phyloP scores from a whole-genome alignment of 495 filamentous ascomycete genomes.

The Hyphodiscus hymeniophilus region DNA sequence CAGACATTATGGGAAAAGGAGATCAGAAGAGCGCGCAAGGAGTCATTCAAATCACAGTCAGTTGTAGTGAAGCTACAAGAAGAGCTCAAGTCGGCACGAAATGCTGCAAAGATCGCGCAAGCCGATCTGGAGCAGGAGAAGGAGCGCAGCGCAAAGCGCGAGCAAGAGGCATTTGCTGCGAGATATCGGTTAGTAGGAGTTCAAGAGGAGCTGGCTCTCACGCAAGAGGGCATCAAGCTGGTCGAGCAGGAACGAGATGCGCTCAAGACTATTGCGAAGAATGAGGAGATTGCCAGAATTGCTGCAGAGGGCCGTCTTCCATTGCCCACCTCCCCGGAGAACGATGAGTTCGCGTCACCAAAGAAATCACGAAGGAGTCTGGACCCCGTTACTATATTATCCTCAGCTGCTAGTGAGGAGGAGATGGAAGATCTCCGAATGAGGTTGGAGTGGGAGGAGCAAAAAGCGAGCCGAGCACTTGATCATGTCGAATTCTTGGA shows the following conservation, averaged over 20 bases:
- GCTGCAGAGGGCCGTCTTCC: constrained; percentile 55
- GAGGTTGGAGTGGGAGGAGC: constrained; percentile 58
- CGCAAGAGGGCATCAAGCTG: constrained; percentile 52
- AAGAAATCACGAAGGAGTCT: constrained; percentile 30
- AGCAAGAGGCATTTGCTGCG: constrained; percentile 71
- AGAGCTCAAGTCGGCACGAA: constrained; percentile 63
- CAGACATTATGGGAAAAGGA: constrained; percentile 77
- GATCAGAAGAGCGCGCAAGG: constrained; percentile 70
- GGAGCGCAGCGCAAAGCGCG: constrained; percentile 40
- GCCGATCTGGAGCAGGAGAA: constrained; percentile 35
- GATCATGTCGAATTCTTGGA: constrained; percentile 75
- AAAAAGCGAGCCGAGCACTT: constrained; percentile 55
- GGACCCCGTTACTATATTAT: constrained; percentile 29
- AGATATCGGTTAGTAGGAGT: constrained; percentile 64
- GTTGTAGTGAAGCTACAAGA: constrained; percentile 71
- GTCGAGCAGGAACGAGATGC: constrained; percentile 65
- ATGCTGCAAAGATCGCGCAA: constrained; percentile 37
- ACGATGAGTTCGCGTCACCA: constrained; percentile 40
- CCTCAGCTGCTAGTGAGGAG: constrained; percentile 36
- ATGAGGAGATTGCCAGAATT: constrained; percentile 51
- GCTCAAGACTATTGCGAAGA: constrained; percentile 50
- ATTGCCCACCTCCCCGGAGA: constrained; percentile 37
- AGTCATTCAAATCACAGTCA: constrained; percentile 76
- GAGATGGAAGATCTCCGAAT: constrained; percentile 51
- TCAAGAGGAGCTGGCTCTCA: constrained; percentile 63